Conservation (phyloP, 495 filamentous ascomycete genomes). For the Podospora sp. region DNA sequence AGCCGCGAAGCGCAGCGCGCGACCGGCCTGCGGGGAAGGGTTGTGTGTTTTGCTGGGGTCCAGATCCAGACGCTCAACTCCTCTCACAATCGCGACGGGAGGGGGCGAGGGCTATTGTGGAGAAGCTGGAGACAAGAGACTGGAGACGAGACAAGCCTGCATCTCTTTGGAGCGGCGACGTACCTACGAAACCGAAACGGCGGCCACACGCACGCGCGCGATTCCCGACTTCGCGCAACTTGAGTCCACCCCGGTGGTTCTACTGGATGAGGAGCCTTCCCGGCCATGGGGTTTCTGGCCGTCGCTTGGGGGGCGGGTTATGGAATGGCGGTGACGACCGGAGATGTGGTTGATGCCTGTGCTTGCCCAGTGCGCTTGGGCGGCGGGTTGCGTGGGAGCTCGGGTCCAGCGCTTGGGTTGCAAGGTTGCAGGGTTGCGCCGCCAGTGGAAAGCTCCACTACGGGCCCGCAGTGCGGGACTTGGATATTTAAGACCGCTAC, state of each 20-base stretch:
- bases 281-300: conserved; percentile 5
- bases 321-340: conserved; percentile 43
- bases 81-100: neutral
- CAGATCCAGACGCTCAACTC: neutral
- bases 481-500: neutral
- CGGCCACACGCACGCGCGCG: neutral
- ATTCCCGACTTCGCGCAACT: neutral
- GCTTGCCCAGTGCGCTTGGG: conserved; percentile 9
- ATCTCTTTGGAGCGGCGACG: neutral
- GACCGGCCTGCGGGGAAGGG: neutral
- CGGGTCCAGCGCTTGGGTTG: conserved; percentile 2
- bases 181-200: neutral
- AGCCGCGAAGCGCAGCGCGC: neutral
- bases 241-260: conserved; percentile 3
- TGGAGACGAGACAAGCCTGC: neutral
- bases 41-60: neutral
- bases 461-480: neutral
- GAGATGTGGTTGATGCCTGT: conserved; percentile 23
- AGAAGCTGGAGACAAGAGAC: neutral
- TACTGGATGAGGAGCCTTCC: conserved; percentile 11
- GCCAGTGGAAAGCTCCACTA: neutral
- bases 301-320: conserved; percentile 19
- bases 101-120: conserved; percentile 4
- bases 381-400: neutral
- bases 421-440: neutral